These are phyloP conservation scores for Nyctanthes arbortristis DNA, from an alignment of 257 asterid species.

Conservation along the genomic window DNA sequence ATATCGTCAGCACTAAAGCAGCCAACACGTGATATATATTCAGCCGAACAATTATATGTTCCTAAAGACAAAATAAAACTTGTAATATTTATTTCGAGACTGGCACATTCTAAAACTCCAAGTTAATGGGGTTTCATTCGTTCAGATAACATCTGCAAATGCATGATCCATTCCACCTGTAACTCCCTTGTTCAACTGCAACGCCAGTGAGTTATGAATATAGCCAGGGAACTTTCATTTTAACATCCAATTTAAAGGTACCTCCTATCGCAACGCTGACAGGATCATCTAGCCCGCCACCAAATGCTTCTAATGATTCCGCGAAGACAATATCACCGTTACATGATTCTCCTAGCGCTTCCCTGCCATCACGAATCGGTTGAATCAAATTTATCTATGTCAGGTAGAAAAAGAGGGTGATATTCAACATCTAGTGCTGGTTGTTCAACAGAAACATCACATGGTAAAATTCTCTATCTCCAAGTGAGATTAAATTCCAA, in stretches of 20 bases:
- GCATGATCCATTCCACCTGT: not conserved
- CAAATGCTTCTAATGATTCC: conserved; percentile 86
- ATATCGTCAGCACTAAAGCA: not conserved
- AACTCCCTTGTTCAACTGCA: not conserved
- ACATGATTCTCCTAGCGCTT: conserved; percentile 75
- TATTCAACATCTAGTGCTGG: not conserved
- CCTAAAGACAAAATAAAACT: not conserved
- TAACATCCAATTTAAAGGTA: conserved; percentile 13
- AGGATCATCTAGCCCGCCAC: conserved; percentile 94
- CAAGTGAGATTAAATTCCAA: not conserved
- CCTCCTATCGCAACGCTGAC: conserved; percentile 94
- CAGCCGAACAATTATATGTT: not conserved
- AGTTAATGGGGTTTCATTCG: not conserved
- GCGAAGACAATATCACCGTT: conserved; percentile 79
- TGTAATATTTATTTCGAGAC: not conserved
- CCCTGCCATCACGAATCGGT: conserved; percentile 43
- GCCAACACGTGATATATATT: not conserved
- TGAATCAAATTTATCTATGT: not conserved
- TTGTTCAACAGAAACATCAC: not conserved
- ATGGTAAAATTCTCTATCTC: not conserved
- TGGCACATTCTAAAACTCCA: not conserved
- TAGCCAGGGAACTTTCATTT: not conserved
- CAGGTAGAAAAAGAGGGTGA: not conserved
- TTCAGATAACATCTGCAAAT: not conserved
- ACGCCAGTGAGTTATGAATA: not conserved